Conservation (phyloP, 2,329 filamentous ascomycete species). For the Teratosphaeria zuluensis region DNA sequence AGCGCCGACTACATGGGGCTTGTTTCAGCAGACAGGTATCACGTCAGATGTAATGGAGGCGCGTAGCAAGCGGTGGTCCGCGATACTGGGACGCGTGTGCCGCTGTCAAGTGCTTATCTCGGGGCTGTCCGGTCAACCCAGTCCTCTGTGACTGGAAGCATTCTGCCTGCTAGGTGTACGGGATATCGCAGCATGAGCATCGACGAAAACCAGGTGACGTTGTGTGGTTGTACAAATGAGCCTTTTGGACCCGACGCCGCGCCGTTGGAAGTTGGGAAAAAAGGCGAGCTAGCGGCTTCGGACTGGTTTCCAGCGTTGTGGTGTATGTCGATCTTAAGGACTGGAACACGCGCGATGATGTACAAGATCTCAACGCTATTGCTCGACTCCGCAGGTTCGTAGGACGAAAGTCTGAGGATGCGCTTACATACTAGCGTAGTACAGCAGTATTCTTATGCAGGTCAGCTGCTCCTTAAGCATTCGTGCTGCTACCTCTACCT, state of each 20-base stretch:
- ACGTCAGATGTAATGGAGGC: background rate
- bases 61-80: background rate
- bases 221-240: background rate
- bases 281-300: background rate
- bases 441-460: background rate
- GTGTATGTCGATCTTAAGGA: background rate
- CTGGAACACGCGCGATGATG: background rate
- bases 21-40: background rate
- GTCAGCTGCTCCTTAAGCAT: background rate
- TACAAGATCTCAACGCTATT: background rate
- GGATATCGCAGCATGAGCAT: too few species aligned
- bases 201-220: background rate
- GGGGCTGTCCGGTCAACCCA: background rate
- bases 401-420: background rate
- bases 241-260: background rate
- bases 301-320: background rate
- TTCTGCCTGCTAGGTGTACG: too few species aligned
- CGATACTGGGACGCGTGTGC: background rate
- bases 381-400: too few species aligned
- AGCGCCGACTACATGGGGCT: background rate
- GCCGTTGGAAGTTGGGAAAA: background rate
- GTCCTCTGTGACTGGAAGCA: background rate
- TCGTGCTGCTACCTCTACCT: background rate
- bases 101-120: background rate
- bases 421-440: background rate